Evolutionary conservation across 495 filamentous ascomycete species (phyloP), one percentile per base, ranked within the genome.

Genomic region (Aspergillus sclerotiicarbonarius): DNA sequence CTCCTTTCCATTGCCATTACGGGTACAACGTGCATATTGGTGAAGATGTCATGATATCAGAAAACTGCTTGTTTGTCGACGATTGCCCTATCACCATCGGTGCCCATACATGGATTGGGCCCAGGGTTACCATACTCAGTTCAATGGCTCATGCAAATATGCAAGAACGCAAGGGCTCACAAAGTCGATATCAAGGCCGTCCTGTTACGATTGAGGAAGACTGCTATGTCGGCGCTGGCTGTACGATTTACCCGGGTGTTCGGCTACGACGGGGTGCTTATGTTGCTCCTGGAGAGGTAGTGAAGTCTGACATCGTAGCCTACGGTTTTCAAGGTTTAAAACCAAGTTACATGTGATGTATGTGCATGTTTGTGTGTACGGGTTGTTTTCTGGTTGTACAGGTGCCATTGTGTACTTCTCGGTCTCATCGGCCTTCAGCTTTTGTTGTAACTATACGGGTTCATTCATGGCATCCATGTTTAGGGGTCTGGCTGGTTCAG

Each of bases 11-110:
- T 35, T 98, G 94, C 71, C 91, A 96, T 65, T 98, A 97, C 65
- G 94, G 94, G 2, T 96, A 96, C 67, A 97, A 98, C 64, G 89
- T 98, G 62, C 81, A 82, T 37, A 87, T 98, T 59, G 94, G 90
- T 20, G 89, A 92, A 63, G 86, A 94, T 65, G 90, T 94, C 7
- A 82, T 87, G 60, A 92, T 98, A 57, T 90, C 89, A 9, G 82
- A 89, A 47, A 91, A 92, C 62, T 98, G 94, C 67, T 84, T 87
- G 10, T 89, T 98, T 64, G 82, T 92, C 51, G 94, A 98, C 64
- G 87, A 91, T 33, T 84, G 84, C 57, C 68, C 74, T 44, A 84
- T 90, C 58, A 84, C 76, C 16, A 91, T 98, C 62, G 92, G 94
- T 2, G 84, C 87, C 9, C 75, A 78, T 57, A 85, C 90, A 19